A percentile compares a stretch with the other conserved stretches of the same genome.
Conservation (phyloP, 768 basidiomycete species). For the Rhodotorula sphaerocarpa region DNA sequence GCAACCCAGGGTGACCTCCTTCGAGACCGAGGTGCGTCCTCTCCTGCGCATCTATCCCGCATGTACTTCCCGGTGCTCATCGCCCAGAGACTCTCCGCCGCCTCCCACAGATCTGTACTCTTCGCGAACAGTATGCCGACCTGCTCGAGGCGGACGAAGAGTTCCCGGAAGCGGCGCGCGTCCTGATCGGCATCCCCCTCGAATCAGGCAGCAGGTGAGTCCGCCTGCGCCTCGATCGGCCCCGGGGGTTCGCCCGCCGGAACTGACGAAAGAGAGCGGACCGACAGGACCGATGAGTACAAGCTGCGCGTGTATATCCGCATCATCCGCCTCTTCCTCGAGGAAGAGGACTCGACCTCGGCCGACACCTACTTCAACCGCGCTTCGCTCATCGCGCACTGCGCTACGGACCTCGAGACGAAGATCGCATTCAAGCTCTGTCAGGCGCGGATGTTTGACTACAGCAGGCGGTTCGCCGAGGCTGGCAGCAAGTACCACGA, state of each 20-base stretch:
- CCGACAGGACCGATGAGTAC: slow-evolving; percentile 60
- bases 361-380: slow-evolving; percentile 98
- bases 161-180: slow-evolving; percentile 84
- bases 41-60: no score
- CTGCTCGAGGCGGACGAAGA: slow-evolving; percentile 81
- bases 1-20: slow-evolving; percentile 75
- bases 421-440: slow-evolving; percentile 79
- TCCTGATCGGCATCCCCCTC: slow-evolving; percentile 83
- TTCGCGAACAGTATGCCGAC: slow-evolving; percentile 84
- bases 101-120: slow-evolving; percentile 77
- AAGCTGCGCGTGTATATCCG: slow-evolving; percentile 85
- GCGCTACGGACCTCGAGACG: slow-evolving; percentile 67
- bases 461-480: slow-evolving; percentile 82
- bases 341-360: slow-evolving; percentile 92
- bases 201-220: slow-evolving; percentile 77
- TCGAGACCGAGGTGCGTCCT: slow-evolving; percentile 79
- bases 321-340: slow-evolving; percentile 84
- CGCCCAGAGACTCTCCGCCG: no score
- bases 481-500: slow-evolving; percentile 92
- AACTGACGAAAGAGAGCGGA: background rate
- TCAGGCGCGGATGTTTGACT: slow-evolving; percentile 90
- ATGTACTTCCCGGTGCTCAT: no score
- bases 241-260: no score
- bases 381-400: slow-evolving; percentile 78
- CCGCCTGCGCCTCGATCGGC: background rate